Base-by-base conservation (phyloP, 148 eudicot species). In the Selenicereus undatus region DNA sequence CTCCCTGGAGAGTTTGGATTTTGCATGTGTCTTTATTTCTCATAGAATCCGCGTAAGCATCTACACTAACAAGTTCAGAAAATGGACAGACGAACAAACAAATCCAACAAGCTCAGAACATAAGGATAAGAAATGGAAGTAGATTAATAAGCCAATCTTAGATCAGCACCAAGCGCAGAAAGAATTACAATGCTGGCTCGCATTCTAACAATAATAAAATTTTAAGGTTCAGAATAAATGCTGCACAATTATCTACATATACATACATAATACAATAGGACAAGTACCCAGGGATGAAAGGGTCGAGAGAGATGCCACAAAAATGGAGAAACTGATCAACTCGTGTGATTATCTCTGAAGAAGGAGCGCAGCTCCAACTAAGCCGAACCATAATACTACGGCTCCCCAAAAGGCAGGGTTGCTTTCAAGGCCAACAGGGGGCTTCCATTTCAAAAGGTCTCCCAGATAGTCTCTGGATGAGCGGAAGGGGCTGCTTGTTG, bases 381-480 rank as follows among this genome's bases (percentile, higher is more conserved):
- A 86, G 71, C 89, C 93, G 56, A 92, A 56, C 98, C 98, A 95
- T 39, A 95, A 71, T 45, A 93, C 86, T 35, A 95, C 69, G 43
- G 91, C 87, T 20, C 89, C 89, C 98, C 98, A 95, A 80, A 95
- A 95, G 68, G 90, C 86, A 2, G 75, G 90, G 84, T 90, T 95
- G 75, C 90, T 88, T 85, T 90, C 94, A 89, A 89, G 80, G 68
- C 83, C 93, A 75, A 65, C 83, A 0, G 98, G 93, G 4, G 96
- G 94, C 76, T 92, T 92, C 97, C 93, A 90, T 75, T 89, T 91
- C 81, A 95, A 58, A 56, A 95, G 81, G 86, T 93, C 97, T n/a
- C 90, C 94, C 3, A 91, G 43, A 76, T 86, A 91, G 87, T 93
- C 97, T 81, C 85, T 87, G 77, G 82, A 82, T 68, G 96, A 82